Evolutionary conservation across 495 filamentous ascomycete genomes (phyloP).

Genomic region (Penicillium waksmanii): DNA sequence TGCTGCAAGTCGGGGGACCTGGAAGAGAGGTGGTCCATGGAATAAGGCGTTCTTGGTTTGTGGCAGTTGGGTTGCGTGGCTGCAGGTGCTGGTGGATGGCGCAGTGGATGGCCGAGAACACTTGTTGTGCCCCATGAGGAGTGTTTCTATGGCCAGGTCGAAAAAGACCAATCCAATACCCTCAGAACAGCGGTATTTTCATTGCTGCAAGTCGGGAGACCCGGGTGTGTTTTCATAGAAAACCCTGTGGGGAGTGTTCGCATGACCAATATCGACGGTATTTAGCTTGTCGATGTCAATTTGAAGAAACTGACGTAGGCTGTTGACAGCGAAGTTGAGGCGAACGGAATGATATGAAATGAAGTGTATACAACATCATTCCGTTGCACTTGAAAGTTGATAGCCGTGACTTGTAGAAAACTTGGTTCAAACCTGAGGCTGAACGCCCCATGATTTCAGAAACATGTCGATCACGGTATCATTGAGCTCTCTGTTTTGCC

Average conservation of each 20-base stretch:
- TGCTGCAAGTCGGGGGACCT: slow-evolving; percentile 51
- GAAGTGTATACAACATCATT: neutral
- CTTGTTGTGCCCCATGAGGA: neutral
- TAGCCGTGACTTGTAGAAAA: neutral
- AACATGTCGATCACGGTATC: neutral
- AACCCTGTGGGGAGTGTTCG: neutral
- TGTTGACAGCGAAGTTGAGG: neutral
- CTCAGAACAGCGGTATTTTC: neutral
- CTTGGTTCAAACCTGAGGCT: neutral
- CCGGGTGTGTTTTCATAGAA: neutral
- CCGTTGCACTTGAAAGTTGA: neutral
- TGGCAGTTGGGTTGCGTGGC: neutral
- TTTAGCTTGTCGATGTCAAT: neutral
- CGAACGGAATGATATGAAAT: neutral
- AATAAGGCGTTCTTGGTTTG: slow-evolving; percentile 33
- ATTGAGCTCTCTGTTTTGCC: neutral
- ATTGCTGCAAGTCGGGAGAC: neutral
- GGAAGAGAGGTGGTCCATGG: slow-evolving; percentile 29
- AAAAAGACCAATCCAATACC: neutral
- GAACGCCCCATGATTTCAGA: neutral
- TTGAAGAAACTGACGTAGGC: neutral
- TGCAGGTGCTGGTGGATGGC: too few species aligned
- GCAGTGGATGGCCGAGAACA: neutral
- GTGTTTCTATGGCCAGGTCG: neutral
- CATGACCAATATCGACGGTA: neutral